These are phyloP conservation scores for Neohortaea acidophila DNA, from an alignment of 495 filamentous ascomycete species.

Conservation along the genomic window DNA sequence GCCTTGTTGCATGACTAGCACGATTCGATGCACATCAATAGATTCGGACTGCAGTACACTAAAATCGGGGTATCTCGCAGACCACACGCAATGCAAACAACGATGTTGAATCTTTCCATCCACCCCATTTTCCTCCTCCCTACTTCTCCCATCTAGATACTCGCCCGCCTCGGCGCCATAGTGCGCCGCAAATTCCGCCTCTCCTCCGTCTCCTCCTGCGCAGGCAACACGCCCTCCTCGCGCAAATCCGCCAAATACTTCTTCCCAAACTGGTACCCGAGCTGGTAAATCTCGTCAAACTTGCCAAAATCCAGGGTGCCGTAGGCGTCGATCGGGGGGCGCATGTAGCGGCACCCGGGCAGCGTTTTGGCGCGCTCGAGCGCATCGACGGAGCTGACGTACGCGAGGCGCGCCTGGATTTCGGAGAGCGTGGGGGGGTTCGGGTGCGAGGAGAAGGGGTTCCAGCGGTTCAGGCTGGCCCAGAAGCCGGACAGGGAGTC, in stretches of 20 bases:
- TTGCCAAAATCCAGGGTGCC: conserved; percentile 92
- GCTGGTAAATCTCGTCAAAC: conserved; percentile 88
- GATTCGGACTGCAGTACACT: too few relatives aligned
- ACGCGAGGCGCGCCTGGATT: conserved; percentile 87
- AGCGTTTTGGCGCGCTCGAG: conserved; percentile 81
- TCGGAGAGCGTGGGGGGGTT: conserved; percentile 92
- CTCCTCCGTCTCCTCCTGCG: conserved; percentile 62
- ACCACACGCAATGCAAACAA: too few relatives aligned
- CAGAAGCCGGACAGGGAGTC: conserved; percentile 92
- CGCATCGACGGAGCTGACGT: conserved; percentile 84
- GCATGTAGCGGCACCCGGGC: conserved; percentile 83
- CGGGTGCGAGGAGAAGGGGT: conserved; percentile 69
- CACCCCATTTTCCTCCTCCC: neutral
- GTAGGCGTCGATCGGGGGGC: conserved; percentile 83
- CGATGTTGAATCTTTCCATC: conserved; percentile 2
- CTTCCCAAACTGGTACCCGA: conserved; percentile 76
- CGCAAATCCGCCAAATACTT: conserved; percentile 57
- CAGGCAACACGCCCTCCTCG: conserved; percentile 56
- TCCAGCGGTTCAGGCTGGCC: conserved; percentile 90
- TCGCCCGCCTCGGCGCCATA: conserved; percentile 83
- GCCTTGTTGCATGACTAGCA: too few relatives aligned
- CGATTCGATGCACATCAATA: too few relatives aligned
- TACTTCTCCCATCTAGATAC: conserved; percentile 42
- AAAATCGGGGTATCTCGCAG: too few relatives aligned
- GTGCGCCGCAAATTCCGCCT: conserved; percentile 79